Evolutionary conservation across 2,329 filamentous ascomycete genomes (phyloP), one percentile per base, ranked within the genome.

Genomic region (Hypoxylon sp.): DNA sequence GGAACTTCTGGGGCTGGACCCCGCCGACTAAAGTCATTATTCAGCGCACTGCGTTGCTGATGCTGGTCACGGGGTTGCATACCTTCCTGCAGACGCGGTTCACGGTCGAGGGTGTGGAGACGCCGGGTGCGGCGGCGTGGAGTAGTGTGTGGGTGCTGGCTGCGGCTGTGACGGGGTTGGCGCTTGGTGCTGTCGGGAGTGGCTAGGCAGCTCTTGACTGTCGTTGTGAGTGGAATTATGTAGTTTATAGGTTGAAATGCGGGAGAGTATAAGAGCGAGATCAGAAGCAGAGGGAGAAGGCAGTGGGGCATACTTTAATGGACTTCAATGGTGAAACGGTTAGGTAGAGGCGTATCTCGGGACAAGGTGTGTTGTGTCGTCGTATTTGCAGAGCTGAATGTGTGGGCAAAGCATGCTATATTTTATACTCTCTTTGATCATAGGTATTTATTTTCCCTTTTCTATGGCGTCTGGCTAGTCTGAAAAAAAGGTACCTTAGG

Each of bases 101-200:
- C 60, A 91, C 89, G 0, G 81, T 98, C 19, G 83, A 88, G 48
- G 91, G 93, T 3, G 88, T 93, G 10, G 91, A 94, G 74, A 69
- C 87, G 3, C 73, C 82, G 0, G 95, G 94, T 10, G 93, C 94
- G 1, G 81, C 84, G 2, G 87, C 86, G 0, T 98, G 94, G 84
- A 89, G 92, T 1, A 82, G 83, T 21, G 83, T 95, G 36, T 98
- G 93, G 93, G 87, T 87, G n/a, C 74, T 85, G 21, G 91, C 91
- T 5, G 86, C 88, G 2, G 77, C 86, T 11, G 75, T 90, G 59
- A 86, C 88, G 2, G 91, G 91, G 13, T 34, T 83, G n/a, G 83
- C 80, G 1, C 76, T 90, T 38, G 85, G 83, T 28, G 79, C 83
- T 60, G 84, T 89, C 45, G 79, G 84, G 72, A 77, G 87, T 77